These are phyloP conservation scores for Malassezia psittaci DNA, from an alignment of 1,284 basidiomycete species.

Conservation along the genomic window DNA sequence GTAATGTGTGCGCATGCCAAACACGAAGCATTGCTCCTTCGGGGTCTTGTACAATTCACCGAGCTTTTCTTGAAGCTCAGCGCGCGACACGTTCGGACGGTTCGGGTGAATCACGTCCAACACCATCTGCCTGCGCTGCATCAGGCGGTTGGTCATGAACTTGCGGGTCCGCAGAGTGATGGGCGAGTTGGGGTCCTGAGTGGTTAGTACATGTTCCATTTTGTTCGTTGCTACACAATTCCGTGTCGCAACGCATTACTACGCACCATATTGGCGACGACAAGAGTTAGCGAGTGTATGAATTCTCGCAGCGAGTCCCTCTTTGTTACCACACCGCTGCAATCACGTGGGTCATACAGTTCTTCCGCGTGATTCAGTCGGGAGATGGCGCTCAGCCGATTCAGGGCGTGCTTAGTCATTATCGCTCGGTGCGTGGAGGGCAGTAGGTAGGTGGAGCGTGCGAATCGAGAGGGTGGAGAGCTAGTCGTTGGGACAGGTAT, in stretches of 20 bases:
- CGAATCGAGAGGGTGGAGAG: background rate
- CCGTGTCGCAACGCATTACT: background rate
- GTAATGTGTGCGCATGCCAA: conserved; percentile 71
- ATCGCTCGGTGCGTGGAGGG: background rate
- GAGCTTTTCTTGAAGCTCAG: conserved; percentile 87
- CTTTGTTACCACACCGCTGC: conserved; percentile 6
- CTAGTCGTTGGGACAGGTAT: too few relatives aligned
- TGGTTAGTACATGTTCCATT: conserved; percentile 1
- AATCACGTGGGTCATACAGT: conserved; percentile 16
- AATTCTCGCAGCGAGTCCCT: background rate
- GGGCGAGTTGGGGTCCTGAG: conserved; percentile 67
- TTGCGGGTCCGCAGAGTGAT: conserved; percentile 97
- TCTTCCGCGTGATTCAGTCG: conserved; percentile 1
- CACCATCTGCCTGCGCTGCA: conserved; percentile 68
- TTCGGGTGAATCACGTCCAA: conserved; percentile 92
- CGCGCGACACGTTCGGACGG: conserved; percentile 85
- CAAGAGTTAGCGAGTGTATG: conserved; percentile 10
- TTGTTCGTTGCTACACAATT: background rate
- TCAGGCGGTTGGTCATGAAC: conserved; percentile 97
- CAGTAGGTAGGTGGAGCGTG: background rate
- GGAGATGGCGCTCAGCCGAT: background rate
- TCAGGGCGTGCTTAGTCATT: background rate
- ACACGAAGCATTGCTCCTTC: conserved; percentile 57
- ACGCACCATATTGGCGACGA: conserved; percentile 18
- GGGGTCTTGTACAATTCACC: conserved; percentile 60